phyloP scores from a whole-genome alignment of 1,284 basidiomycete genomes.

The Polyporus tsugae region DNA sequence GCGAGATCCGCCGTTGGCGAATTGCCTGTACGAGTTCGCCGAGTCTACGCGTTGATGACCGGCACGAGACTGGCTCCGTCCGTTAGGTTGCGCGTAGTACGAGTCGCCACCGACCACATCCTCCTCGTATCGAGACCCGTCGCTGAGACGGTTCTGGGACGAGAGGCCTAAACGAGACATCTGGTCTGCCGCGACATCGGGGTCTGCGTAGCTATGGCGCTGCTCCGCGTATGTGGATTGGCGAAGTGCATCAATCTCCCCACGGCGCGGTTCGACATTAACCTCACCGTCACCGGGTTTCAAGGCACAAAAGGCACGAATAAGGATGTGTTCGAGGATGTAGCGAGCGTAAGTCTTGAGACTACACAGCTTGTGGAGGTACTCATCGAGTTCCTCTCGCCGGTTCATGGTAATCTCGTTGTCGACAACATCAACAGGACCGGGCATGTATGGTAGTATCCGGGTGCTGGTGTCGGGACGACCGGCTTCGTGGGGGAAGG shows the following conservation, averaged over 20 bases:
- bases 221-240: conserved; percentile 41
- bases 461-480: conserved; percentile 69
- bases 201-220: conserved; percentile 39
- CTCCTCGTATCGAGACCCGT: conserved; percentile 41
- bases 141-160: conserved; percentile 33
- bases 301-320: conserved; percentile 87
- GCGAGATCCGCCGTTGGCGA: conserved; percentile 37
- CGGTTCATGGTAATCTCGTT: conserved; percentile 87
- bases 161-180: conserved; percentile 35
- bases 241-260: conserved; percentile 62
- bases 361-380: conserved; percentile 82
- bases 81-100: conserved; percentile 27
- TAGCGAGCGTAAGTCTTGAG: conserved; percentile 75
- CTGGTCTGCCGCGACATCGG: conserved; percentile 38
- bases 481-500: conserved; percentile 91
- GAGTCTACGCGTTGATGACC: conserved; percentile 59
- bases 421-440: conserved; percentile 87
- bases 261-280: conserved; percentile 64
- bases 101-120: conserved; percentile 33
- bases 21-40: conserved; percentile 49
- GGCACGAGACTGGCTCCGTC: conserved; percentile 22
- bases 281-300: conserved; percentile 89
- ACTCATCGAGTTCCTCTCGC: conserved; percentile 88
- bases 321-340: conserved; percentile 82
- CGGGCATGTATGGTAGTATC: conserved; percentile 96